These are phyloP conservation scores for Hericium alpestre DNA, from an alignment of 768 basidiomycete species.

Conservation along the genomic window DNA sequence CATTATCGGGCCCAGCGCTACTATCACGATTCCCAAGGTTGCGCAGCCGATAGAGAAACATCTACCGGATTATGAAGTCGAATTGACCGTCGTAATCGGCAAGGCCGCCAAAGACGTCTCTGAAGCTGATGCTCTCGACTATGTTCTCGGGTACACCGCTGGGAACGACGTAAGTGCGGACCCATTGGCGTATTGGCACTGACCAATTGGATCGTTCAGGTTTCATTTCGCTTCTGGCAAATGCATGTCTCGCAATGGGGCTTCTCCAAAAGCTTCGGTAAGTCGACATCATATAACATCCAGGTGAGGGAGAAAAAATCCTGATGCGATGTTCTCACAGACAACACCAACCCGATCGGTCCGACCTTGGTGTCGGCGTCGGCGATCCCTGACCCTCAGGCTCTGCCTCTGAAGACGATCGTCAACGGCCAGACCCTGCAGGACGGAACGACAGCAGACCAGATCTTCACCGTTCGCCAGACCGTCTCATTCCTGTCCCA, in stretches of 20 bases:
- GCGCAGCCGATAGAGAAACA: slow-evolving; percentile 64
- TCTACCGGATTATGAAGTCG: slow-evolving; percentile 75
- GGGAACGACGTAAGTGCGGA: slow-evolving; percentile 57
- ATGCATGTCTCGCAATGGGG: slow-evolving; percentile 76
- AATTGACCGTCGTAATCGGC: slow-evolving; percentile 74
- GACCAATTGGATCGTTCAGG: slow-evolving; percentile 23
- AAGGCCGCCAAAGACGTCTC: slow-evolving; percentile 71
- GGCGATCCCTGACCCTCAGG: slow-evolving; percentile 56
- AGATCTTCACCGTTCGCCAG: slow-evolving; percentile 71
- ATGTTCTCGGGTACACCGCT: slow-evolving; percentile 74
- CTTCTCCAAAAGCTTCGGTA: slow-evolving; percentile 82
- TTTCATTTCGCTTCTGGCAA: slow-evolving; percentile 79
- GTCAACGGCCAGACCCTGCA: slow-evolving; percentile 64
- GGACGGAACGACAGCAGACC: slow-evolving; percentile 72
- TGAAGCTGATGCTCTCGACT: slow-evolving; percentile 73
- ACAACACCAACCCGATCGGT: slow-evolving; percentile 66
- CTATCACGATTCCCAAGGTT: slow-evolving; percentile 52
- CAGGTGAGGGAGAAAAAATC: too few relatives aligned
- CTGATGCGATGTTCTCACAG: slow-evolving; percentile 19
- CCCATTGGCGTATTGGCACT: neutral
- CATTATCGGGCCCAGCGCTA: slow-evolving; percentile 60
- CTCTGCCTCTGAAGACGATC: slow-evolving; percentile 46
- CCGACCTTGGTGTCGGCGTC: slow-evolving; percentile 67
- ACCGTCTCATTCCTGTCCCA: slow-evolving; percentile 77
- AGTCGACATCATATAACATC: slow-evolving; percentile 7